Percentiles rank a stretch among this genome's conserved stretches.
phyloP scores from a whole-genome alignment of 1,139 yeast genomes.

The Candida sanyaensis region DNA sequence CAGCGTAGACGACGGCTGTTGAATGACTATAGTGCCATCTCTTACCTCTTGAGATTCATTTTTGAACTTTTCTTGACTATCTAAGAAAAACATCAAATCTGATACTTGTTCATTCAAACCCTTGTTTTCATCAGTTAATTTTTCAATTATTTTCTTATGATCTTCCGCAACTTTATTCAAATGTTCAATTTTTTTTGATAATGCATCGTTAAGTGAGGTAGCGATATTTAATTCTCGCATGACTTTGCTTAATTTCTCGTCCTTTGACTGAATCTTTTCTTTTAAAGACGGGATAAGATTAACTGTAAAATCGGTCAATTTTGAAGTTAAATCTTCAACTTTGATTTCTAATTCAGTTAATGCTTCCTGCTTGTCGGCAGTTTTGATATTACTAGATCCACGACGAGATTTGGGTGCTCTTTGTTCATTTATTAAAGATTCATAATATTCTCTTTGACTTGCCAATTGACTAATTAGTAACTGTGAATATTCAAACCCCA shows the following conservation, averaged over 20 bases:
- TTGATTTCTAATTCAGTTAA: constrained; percentile 34
- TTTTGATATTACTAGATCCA: constrained; percentile 16
- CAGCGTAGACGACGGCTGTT: constrained; percentile 20
- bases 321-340: constrained; percentile 30
- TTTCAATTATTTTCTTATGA: constrained; percentile 22
- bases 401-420: constrained; percentile 24
- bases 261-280: constrained; percentile 31
- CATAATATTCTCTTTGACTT: constrained; percentile 88
- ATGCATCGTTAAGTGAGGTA: constrained; percentile 53
- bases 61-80: constrained; percentile 69
- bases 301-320: constrained; percentile 24
- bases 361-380: constrained; percentile 4
- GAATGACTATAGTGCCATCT: constrained; percentile 65
- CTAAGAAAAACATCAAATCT: constrained; percentile 82
- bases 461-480: constrained; percentile 78
- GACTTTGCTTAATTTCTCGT: constrained; percentile 30
- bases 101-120: constrained; percentile 70
- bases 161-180: constrained; percentile 39
- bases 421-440: constrained; percentile 52
- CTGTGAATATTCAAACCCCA: constrained; percentile 80
- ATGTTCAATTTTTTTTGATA: constrained; percentile 58
- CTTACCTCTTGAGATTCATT: constrained; percentile 69
- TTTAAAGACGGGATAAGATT: constrained; percentile 34
- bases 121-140: constrained; percentile 38
- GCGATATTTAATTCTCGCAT: constrained; percentile 32